Evolutionary conservation across 495 filamentous ascomycete genomes (phyloP), one percentile per base, ranked within the genome.

Genomic region (Aspergillus saccharolyticus): DNA sequence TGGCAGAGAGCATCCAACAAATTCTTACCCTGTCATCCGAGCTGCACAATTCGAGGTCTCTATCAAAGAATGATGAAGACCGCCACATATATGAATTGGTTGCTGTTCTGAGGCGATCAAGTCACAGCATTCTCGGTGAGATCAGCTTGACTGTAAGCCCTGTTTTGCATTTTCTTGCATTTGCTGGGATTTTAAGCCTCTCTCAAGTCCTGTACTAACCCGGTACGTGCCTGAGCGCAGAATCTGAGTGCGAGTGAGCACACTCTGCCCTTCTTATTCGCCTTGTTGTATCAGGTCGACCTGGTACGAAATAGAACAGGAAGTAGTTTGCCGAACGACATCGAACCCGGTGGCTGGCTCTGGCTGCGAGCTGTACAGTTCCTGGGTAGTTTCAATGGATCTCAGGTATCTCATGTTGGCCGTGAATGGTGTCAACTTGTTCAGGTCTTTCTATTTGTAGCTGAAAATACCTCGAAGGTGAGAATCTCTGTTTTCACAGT

Each of bases 331-430:
- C 65, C 69, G 15, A 58, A 62, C 3, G 57, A 69, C 15, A 43
- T 78, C 10, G 47, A 44, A 22, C 75, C 76, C 3, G 64, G 67
- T 0, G 67, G 72, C 2, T 57, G 53, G 6, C 53, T 85, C 54
- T 86, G 82, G 81, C 62, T 65, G n/a, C 77, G 70, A 47, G 62
- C 74, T 21, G 62, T 72, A 12, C 62, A 58, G 0, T 88, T 85
- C 55, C 58, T 86, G 55, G 60, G 69, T 24, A 63, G 55, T 3
- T 87, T 85, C 65, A 81, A 89, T 63, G 71, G 75, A 4, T 66
- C 82, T 24, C 85, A 88, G 61, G 65, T 84, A 9, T 75, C 83
- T 65, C 87, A 88, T 66, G 74, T 71, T 39, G 82, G 83, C 4
- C 47, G 56, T 1, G 77, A 84, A 53, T 84, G 82, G 70, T 70